Evolutionary conservation across 1,284 basidiomycete genomes (phyloP), one percentile per base, ranked within the genome.

Genomic region (Malassezia japonica): DNA sequence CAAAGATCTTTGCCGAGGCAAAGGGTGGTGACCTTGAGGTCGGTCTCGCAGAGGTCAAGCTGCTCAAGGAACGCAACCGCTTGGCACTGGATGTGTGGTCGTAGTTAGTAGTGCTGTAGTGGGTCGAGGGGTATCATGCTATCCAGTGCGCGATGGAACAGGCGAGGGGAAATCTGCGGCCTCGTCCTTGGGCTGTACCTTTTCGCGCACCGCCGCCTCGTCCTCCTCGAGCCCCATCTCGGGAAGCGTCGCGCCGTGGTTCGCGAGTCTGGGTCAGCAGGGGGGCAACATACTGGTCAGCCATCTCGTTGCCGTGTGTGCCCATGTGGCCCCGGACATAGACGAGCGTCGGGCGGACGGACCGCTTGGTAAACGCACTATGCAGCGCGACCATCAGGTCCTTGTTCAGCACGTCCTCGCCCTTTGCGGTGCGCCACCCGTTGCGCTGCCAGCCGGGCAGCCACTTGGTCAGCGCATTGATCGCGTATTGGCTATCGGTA

Each of bases 61-160:
- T 88, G 65, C 78, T 96, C 73, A 95, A 95, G 79, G 91, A 95
- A 74, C 79, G 89, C 41, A 86, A 84, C 58, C 77, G 87, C 64
- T 77, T 88, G 45, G 42, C 61, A 40, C 52, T 62, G 37, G 62
- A 65, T 46, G 62, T 65, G 12, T 65, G 62, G 62, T 57, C 53
- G 25, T 53, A 48, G 31, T 32, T 12, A 15, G 38, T 40, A 40
- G 23, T 9, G 13, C 5, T 15, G 13, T 40, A n/a, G n/a, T n/a
- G n/a, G n/a, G n/a, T n/a, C n/a, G n/a, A n/a, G n/a, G n/a, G n/a
- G n/a, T n/a, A n/a, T n/a, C n/a, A n/a, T n/a, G n/a, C n/a, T n/a
- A n/a, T n/a, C n/a, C n/a, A n/a, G n/a, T n/a, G n/a, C n/a, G n/a
- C n/a, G n/a, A n/a, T n/a, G n/a, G n/a, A n/a, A n/a, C n/a, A n/a